A percentile compares a stretch with the other conserved stretches of the same genome.
phyloP scores from a whole-genome alignment of 179 eudicot species.

The Spinacia oleracea region DNA sequence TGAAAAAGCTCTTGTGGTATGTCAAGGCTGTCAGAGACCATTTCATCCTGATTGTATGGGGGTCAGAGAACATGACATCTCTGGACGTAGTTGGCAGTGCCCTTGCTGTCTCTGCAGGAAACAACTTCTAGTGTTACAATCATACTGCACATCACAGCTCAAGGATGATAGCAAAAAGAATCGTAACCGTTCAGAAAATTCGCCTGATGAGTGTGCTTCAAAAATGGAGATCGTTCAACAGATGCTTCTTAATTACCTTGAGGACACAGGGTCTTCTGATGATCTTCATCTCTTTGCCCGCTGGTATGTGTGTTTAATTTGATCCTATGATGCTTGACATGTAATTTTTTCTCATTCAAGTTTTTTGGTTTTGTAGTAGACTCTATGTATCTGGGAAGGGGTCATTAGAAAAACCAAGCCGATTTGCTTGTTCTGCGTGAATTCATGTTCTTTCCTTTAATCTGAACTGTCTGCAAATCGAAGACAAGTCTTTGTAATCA shows the following conservation, averaged over 20 bases:
- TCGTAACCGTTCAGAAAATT: slow-evolving; percentile 33
- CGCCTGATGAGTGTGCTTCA: slow-evolving; percentile 46
- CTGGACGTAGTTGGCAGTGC: slow-evolving; percentile 66
- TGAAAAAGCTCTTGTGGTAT: slow-evolving; percentile 55
- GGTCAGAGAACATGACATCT: slow-evolving; percentile 60
- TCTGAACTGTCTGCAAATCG: background rate
- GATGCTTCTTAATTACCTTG: slow-evolving; percentile 85
- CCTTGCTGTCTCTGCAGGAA: slow-evolving; percentile 69
- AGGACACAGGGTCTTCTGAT: slow-evolving; percentile 71
- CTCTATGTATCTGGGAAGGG: background rate
- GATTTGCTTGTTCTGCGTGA: background rate
- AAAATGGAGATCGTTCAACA: slow-evolving; percentile 84
- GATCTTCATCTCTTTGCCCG: slow-evolving; percentile 78
- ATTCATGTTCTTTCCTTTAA: background rate
- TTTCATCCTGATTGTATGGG: slow-evolving; percentile 90
- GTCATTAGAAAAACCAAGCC: background rate
- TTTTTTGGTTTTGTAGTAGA: background rate
- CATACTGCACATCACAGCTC: slow-evolving; percentile 63
- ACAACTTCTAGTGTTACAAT: slow-evolving; percentile 67
- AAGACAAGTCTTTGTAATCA: background rate
- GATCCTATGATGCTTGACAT: slow-evolving; percentile 1
- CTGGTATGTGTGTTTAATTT: slow-evolving; percentile 53
- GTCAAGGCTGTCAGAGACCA: slow-evolving; percentile 78
- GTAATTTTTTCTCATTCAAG: background rate
- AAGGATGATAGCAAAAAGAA: slow-evolving; percentile 45